phyloP scores from a whole-genome alignment of 1,284 basidiomycete genomes.

The Pulchroboletus neoregius region DNA sequence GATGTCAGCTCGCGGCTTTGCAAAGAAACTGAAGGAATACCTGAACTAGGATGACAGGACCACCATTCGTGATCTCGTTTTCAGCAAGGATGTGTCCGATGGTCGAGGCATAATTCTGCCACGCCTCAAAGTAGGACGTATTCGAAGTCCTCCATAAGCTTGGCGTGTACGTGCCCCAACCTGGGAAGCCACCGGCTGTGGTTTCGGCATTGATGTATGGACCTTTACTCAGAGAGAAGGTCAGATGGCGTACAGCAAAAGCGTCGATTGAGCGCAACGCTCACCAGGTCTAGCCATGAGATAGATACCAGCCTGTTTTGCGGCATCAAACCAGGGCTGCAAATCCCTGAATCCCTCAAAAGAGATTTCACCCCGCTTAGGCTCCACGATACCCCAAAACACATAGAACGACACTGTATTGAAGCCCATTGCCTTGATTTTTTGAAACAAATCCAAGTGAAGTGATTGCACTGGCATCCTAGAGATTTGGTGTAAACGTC shows the following conservation, averaged over 20 bases:
- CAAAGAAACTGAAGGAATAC: slow-evolving; percentile 21
- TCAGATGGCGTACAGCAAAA: not conserved
- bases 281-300: slow-evolving; percentile 44
- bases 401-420: slow-evolving; percentile 47
- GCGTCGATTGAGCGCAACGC: not conserved
- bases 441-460: slow-evolving; percentile 43
- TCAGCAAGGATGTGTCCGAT: slow-evolving; percentile 41
- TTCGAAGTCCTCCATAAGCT: slow-evolving; percentile 47
- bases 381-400: slow-evolving; percentile 45
- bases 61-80: slow-evolving; percentile 50
- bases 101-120: slow-evolving; percentile 38
- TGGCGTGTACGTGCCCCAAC: slow-evolving; percentile 45
- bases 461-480: slow-evolving; percentile 43
- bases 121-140: slow-evolving; percentile 42
- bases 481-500: slow-evolving; percentile 1
- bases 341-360: slow-evolving; percentile 47
- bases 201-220: slow-evolving; percentile 57
- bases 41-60: slow-evolving; percentile 53
- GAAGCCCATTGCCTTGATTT: slow-evolving; percentile 45
- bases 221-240: slow-evolving; percentile 20
- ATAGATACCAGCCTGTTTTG: slow-evolving; percentile 44
- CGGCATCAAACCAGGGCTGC: slow-evolving; percentile 46
- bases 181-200: slow-evolving; percentile 48
- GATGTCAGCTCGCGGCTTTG: not conserved
- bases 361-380: slow-evolving; percentile 42